Evolutionary conservation across 2,329 filamentous ascomycete species (phyloP), one percentile per base, ranked within the genome.

Genomic region (Leptographium wingfieldii): DNA sequence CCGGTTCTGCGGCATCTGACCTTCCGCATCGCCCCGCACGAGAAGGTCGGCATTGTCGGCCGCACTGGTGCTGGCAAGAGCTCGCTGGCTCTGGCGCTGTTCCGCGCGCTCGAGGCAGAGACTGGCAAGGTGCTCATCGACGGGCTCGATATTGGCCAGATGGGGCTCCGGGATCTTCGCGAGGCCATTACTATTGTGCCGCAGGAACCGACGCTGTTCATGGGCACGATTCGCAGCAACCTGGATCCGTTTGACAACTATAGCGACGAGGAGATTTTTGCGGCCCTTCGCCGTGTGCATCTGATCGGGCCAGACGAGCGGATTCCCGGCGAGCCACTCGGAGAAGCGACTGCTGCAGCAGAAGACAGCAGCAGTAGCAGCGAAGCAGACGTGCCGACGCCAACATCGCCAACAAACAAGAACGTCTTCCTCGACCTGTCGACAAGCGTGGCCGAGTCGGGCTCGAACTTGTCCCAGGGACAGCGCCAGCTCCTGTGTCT

Each of bases 181-280:
- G 88, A 95, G 73, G 87, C 89, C 55, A 95, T 99, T 67, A 96
- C 95, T 0, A 97, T 99, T 73, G 94, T 99, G 60, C 94, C 94
- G 33, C 94, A 99, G 75, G 94, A 99, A 69, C 94, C 90, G 59
- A 97, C 92, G 0, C 79, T 97, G 0, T 97, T 97, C 73, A 92
- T 86, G 16, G 92, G 92, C 65, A 96, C 92, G 0, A 88, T 97
- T 63, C 84, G 92, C 63, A 91, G 79, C 70, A 99, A 99, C 69
- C 80, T 99, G 27, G 94, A 99, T 71, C 94, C 94, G 0, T 99
- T 99, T 72, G 80, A 84, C 19, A 75, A 88, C 46, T 96, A 95
- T 73, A 91, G 87, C 0, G 91, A 99, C 67, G 90, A 94, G 63
- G 83, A 96, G 66, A 88, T 99, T 55, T 96, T 95, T 71, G 85